phyloP scores from a whole-genome alignment of 2,329 filamentous ascomycete genomes.

The Diaporthe helianthi region DNA sequence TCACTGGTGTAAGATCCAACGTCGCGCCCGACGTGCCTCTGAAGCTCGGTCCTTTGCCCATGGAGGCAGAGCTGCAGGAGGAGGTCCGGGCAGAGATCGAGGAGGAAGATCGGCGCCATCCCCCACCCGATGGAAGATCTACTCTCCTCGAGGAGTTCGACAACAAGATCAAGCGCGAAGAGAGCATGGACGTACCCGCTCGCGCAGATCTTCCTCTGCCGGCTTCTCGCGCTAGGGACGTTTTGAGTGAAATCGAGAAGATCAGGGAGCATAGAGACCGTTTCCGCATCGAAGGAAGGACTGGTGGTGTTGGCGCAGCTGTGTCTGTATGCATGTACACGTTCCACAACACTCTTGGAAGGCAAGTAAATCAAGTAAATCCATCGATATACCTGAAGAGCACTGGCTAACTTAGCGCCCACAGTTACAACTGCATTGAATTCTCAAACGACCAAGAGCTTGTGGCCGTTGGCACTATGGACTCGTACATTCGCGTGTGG shows the following conservation, averaged over 20 bases:
- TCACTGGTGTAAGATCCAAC: slow-evolving; percentile 67
- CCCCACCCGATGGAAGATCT: slow-evolving; percentile 73
- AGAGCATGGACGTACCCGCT: slow-evolving; percentile 81
- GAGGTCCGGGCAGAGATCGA: slow-evolving; percentile 88
- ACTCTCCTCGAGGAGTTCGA: slow-evolving; percentile 89
- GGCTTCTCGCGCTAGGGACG: slow-evolving; percentile 85
- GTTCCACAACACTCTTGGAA: slow-evolving; percentile 94
- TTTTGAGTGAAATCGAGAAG: slow-evolving; percentile 92
- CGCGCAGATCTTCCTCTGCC: slow-evolving; percentile 85
- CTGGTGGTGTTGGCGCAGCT: slow-evolving; percentile 81
- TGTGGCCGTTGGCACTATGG: slow-evolving; percentile 86
- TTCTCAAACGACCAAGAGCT: slow-evolving; percentile 91
- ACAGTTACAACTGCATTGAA: slow-evolving; percentile 69
- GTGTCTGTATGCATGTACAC: slow-evolving; percentile 97
- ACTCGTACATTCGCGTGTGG: slow-evolving; percentile 97
- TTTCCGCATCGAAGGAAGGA: slow-evolving; percentile 85
- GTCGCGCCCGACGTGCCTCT: slow-evolving; percentile 66
- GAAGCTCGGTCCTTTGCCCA: slow-evolving; percentile 80
- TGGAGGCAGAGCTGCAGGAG: slow-evolving; percentile 81
- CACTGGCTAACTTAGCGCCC: not conserved
- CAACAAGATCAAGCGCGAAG: slow-evolving; percentile 85
- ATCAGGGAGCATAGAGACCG: slow-evolving; percentile 92
- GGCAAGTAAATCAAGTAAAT: slow-evolving; percentile 68
- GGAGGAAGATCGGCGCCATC: slow-evolving; percentile 81
- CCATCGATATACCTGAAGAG: too few relatives aligned